Base-by-base conservation (phyloP, 192 early-diverging fungal genomes). In the Coemansia sp. region DNA sequence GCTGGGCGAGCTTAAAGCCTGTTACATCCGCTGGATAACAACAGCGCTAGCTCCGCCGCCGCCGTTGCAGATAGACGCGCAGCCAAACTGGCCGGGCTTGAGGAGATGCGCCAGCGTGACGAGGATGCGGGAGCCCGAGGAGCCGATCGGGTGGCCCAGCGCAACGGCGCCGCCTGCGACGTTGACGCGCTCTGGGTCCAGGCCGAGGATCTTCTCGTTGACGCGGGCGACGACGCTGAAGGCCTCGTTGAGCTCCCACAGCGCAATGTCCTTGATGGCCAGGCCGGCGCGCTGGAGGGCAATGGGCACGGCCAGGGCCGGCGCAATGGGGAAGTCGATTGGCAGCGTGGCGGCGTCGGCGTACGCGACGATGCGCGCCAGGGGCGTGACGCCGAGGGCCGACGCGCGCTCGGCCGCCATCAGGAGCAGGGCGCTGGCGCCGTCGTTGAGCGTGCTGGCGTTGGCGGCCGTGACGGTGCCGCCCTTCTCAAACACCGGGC, bases 241-340 rank as follows among this genome's bases (percentile, higher is more conserved):
- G 0, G 97, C 97, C 83, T 99, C 97, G 82, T 99, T 98, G 80
- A 99, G 89, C 79, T 99, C 97, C 70, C 92, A 99, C 46, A 96
- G 80, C 58, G 87, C 87, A 78, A 99, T 92, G 78, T 97, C 95
- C 67, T 93, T 89, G 53, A 91, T 70, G 69, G 84, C 77, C 32
- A 96, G 67, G 35, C 91, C 90, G 32, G 97, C 97, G 72, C 89
- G 88, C 78, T 95, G 83, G 32, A 99, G 88, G 11, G 96, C 96
- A 66, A 93, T 91, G 24, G 97, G 97, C 59, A 98, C 87, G 17
- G 97, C 94, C 61, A 95, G 78, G 31, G 93, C 86, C 22, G 97
- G 97, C 4, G 97, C 97, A 74, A 96, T 94, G 37, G 96, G 91
- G 86, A 99, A 99, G 70, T 96, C 94, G 58, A 94, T 90, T 29